These are phyloP conservation scores for Yamadazyma triangularis DNA, from an alignment of 1,139 yeast genomes.

Conservation along the genomic window DNA sequence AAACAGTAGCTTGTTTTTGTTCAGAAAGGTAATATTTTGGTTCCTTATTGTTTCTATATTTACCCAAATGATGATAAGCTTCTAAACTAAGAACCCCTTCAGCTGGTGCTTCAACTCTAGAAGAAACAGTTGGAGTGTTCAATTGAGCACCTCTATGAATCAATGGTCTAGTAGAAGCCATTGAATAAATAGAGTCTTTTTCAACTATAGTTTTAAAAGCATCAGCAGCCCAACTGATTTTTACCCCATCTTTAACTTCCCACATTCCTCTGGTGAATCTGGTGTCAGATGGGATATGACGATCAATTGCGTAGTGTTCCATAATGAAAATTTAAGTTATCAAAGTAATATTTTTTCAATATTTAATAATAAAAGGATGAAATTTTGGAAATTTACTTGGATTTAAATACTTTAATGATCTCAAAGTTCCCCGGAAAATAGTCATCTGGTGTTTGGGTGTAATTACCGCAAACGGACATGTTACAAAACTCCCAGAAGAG, in stretches of 20 bases:
- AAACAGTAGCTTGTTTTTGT: conserved; percentile 2
- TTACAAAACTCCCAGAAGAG: no score
- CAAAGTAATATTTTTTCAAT: background rate
- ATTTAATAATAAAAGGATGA: background rate
- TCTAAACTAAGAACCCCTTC: conserved; percentile 28
- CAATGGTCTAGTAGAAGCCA: conserved; percentile 21
- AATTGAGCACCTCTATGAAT: conserved; percentile 25
- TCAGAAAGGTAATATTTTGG: conserved; percentile 17
- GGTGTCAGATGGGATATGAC: conserved; percentile 20
- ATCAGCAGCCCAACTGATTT: conserved; percentile 28
- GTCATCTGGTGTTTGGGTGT: no score
- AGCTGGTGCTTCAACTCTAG: conserved; percentile 22
- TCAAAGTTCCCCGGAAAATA: conserved; percentile 12
- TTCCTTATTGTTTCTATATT: conserved; percentile 16
- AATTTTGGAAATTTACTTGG: background rate
- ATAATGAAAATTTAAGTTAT: background rate
- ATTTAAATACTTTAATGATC: conserved; percentile 1
- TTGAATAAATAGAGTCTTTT: conserved; percentile 17
- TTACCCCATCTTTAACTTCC: conserved; percentile 23
- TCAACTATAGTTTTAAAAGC: conserved; percentile 18
- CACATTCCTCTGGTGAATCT: conserved; percentile 27
- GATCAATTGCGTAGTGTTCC: conserved; percentile 15
- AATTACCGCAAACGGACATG: no score
- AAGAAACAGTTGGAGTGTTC: conserved; percentile 25
- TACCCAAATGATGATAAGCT: conserved; percentile 26